Evolutionary conservation across 495 filamentous ascomycete species (phyloP), one percentile per base, ranked within the genome.

Genomic region (Glonium stellatum): DNA sequence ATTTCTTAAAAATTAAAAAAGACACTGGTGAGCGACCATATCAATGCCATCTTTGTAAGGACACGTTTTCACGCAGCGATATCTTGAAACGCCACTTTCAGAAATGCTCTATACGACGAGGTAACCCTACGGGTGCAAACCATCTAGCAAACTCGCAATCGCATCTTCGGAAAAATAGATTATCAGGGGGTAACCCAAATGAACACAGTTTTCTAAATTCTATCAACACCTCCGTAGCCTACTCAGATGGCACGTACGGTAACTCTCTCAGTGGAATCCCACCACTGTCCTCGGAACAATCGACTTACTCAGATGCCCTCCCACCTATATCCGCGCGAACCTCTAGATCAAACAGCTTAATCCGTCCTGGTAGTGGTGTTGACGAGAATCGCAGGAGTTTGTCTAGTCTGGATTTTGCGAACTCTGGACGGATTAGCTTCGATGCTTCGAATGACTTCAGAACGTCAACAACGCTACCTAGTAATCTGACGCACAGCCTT

Each of bases 1-100:
- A 22, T 48, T 18, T 48, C 5, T 48, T n/a, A 8, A 13, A 15
- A 27, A 55, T 54, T 61, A 27, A 63, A 51, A 41, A 25, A 95
- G 91, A 98, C 75, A 96, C 93, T 60, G 93, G 93, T 66, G 91
- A 95, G 71, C 87, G 93, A 54, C 93, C 93, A 27, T 98, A 98
- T 77, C 90, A 90, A 82, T 98, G 93, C 76, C 86, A 90, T 61
- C 80, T 98, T 46, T 98, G 93, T 78, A 87, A 91, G 71, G 93
- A 98, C 73, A 97, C 89, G n/a, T 98, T 98, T 76, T 96, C 92
- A 25, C 85, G 93, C 70, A 95, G 89, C 77, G 93, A 98, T 72
- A 98, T 98, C 64, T 77, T 98, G 71, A 98, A 98, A 78, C 87
- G 93, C 59, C 93, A 98, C 73, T 98, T 98, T 73, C 89, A 95